phyloP scores from a whole-genome alignment of 2,329 filamentous ascomycete genomes.

The Epichloe bromicola region DNA sequence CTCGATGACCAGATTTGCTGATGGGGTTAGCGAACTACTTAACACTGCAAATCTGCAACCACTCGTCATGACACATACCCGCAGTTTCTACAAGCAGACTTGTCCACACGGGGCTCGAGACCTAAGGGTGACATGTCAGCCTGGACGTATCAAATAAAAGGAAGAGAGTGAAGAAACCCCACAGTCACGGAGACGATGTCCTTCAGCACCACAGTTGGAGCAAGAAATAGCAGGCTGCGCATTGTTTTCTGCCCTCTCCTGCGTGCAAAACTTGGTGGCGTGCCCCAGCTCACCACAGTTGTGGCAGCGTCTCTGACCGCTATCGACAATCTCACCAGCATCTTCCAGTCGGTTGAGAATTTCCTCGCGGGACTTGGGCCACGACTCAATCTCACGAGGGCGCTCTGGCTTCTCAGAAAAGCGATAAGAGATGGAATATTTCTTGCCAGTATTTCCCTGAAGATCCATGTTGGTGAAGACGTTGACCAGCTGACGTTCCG shows the following conservation, averaged over 20 bases:
- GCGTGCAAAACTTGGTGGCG: conserved; percentile 41
- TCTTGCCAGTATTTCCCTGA: conserved; percentile 53
- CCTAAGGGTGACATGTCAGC: conserved; percentile 24
- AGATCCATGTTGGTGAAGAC: conserved; percentile 60
- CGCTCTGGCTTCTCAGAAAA: conserved; percentile 44
- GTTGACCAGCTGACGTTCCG: conserved; percentile 40
- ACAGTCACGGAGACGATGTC: conserved; percentile 61
- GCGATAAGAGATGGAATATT: conserved; percentile 50
- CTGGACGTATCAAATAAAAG: not conserved
- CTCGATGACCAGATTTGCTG: conserved; percentile 37
- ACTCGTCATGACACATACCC: conserved; percentile 24
- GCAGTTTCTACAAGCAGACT: conserved; percentile 57
- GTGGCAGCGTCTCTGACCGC: conserved; percentile 44
- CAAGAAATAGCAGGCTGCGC: conserved; percentile 40
- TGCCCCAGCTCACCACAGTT: conserved; percentile 57
- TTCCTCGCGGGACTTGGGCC: conserved; percentile 45
- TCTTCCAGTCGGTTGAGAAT: conserved; percentile 52
- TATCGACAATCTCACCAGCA: conserved; percentile 50
- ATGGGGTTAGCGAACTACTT: conserved; percentile 1
- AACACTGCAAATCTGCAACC: not conserved
- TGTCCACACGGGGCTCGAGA: conserved; percentile 47
- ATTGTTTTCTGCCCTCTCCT: conserved; percentile 39
- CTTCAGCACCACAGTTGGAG: conserved; percentile 49
- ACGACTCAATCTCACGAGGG: conserved; percentile 44
- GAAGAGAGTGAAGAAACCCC: conserved; percentile 15